phyloP scores from a whole-genome alignment of 148 eudicot genomes.

The Talinum fruticosum region DNA sequence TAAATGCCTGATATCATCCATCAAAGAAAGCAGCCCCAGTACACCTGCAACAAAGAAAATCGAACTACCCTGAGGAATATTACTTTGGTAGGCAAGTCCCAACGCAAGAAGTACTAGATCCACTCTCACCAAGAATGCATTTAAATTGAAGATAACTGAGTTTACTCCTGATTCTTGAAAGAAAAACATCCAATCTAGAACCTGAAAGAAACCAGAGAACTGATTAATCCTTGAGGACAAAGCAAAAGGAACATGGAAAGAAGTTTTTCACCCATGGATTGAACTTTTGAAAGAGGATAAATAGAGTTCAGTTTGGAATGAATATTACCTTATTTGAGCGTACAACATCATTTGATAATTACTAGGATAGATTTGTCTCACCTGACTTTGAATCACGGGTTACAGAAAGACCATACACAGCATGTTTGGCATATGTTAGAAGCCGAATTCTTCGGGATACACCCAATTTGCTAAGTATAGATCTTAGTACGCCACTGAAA shows the following conservation, averaged over 20 bases:
- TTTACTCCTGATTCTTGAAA: constrained; percentile 30
- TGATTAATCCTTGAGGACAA: background rate
- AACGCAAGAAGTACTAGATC: background rate
- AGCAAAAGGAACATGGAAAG: background rate
- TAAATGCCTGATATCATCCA: constrained; percentile 33
- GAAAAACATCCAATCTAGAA: constrained; percentile 10
- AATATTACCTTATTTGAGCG: background rate
- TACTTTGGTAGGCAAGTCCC: background rate
- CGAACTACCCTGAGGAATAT: background rate
- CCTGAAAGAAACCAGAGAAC: constrained; percentile 31
- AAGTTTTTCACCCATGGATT: background rate
- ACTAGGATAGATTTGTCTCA: constrained; percentile 20
- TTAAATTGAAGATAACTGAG: constrained; percentile 38
- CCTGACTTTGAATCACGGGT: constrained; percentile 45
- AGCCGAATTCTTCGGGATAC: constrained; percentile 58
- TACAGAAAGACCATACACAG: constrained; percentile 58
- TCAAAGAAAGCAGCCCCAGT: constrained; percentile 46
- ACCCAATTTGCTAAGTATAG: constrained; percentile 64
- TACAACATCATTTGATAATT: background rate
- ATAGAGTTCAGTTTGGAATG: background rate
- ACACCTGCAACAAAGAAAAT: constrained; percentile 30
- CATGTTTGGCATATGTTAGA: constrained; percentile 67
- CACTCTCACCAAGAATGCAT: constrained; percentile 45
- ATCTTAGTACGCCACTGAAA: constrained; percentile 73
- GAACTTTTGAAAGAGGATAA: background rate